Evolutionary conservation across 1,284 basidiomycete species (phyloP).

Genomic region (Papiliotrema nemorosa): DNA sequence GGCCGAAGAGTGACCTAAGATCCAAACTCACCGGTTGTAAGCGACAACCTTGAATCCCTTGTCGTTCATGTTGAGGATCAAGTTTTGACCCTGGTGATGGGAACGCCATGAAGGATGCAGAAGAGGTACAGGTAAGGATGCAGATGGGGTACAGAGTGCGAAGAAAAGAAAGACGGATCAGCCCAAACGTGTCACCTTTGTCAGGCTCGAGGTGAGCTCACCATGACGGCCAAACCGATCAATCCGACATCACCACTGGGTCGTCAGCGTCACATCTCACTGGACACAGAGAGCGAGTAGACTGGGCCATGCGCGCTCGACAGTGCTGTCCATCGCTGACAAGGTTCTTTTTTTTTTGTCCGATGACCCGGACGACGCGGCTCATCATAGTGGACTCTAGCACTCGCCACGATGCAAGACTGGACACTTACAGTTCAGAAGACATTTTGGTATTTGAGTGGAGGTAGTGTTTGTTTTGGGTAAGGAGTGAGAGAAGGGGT

Average conservation of each 20-base stretch:
- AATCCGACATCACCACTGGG: constrained; percentile 47
- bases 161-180: constrained; percentile 9
- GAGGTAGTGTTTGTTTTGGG: no score
- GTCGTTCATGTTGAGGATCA: constrained; percentile 98
- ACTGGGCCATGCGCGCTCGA: no score
- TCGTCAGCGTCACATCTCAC: constrained; percentile 14
- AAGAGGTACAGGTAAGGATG: neutral
- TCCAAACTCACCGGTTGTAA: constrained; percentile 69
- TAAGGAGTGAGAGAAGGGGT: neutral
- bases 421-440: constrained; percentile 9
- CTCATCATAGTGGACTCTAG: no score
- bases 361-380: no score
- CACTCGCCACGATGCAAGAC: neutral
- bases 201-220: constrained; percentile 16
- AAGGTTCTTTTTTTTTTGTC: no score
- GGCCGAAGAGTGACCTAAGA: neutral
- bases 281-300: no score
- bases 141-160: constrained; percentile 4
- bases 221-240: constrained; percentile 91
- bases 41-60: constrained; percentile 97
- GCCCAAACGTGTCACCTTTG: neutral
- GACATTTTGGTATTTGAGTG: constrained; percentile 24
- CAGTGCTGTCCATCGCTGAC: no score
- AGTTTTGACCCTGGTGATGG: constrained; percentile 74
- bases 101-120: constrained; percentile 5